Percentiles rank a stretch among this genome's conserved stretches.
These are phyloP conservation scores for Ramicandelaber brevisporus DNA, from an alignment of 192 early-diverging fungal genomes.

Conservation along the genomic window DNA sequence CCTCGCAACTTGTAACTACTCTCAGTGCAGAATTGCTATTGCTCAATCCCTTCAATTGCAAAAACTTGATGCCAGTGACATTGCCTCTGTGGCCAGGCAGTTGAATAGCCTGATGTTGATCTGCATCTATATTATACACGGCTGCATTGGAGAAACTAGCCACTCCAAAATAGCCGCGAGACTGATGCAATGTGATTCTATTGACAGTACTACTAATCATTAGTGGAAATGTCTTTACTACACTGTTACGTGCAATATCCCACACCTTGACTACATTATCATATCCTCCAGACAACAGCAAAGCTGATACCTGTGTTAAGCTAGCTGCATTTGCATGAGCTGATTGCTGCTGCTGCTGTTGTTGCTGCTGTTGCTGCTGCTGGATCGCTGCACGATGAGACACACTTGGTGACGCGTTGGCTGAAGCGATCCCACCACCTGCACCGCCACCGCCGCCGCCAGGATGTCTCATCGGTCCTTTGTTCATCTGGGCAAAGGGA, in stretches of 20 bases:
- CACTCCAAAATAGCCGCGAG: conserved; percentile 18
- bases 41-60: conserved; percentile 15
- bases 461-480: too few species aligned
- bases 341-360: too few species aligned
- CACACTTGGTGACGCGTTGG: too few species aligned
- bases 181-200: conserved; percentile 17
- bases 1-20: conserved; percentile 18
- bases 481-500: too few species aligned
- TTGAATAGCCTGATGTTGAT: conserved; percentile 12
- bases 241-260: conserved; percentile 22
- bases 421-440: too few species aligned
- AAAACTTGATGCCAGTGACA: conserved; percentile 17
- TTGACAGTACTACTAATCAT: conserved; percentile 19
- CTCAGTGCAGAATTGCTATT: too few species aligned
- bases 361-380: too few species aligned
- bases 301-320: conserved; percentile 14
- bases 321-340: too few species aligned
- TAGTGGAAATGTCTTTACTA: conserved; percentile 17
- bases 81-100: conserved; percentile 18
- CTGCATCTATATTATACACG: conserved; percentile 17
- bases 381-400: too few species aligned
- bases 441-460: too few species aligned
- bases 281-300: conserved; percentile 17
- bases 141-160: conserved; percentile 16
- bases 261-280: conserved; percentile 22